phyloP scores from a whole-genome alignment of 805 yeast species.

The Wickerhamia fluorescens region DNA sequence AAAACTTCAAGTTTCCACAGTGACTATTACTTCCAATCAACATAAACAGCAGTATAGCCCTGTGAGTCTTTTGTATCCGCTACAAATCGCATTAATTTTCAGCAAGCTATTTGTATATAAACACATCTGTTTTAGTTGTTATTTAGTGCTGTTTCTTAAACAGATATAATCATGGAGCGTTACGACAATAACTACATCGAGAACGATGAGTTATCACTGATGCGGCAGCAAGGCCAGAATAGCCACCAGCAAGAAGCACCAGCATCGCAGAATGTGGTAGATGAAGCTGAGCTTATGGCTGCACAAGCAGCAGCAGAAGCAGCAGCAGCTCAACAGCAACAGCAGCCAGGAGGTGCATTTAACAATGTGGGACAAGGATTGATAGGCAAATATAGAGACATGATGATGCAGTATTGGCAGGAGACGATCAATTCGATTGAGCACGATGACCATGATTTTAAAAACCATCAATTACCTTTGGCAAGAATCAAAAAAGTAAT shows the following conservation, averaged over 20 bases:
- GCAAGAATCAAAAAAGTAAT: constrained; percentile 96
- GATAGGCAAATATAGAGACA: constrained; percentile 68
- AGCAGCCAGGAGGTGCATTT: constrained; percentile 59
- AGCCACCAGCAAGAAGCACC: constrained; percentile 3
- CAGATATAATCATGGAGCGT: constrained; percentile 16
- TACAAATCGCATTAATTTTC: too few relatives aligned
- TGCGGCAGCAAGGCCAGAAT: constrained; percentile 11
- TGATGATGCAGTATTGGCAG: constrained; percentile 97
- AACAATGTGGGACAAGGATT: constrained; percentile 91
- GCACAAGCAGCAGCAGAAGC: constrained; percentile 44
- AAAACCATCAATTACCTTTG: constrained; percentile 88
- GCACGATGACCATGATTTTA: constrained; percentile 82
- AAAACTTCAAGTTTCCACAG: too few relatives aligned
- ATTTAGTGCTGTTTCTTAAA: too few relatives aligned
- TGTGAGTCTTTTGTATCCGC: too few relatives aligned
- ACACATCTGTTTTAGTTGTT: too few relatives aligned
- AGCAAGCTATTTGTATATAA: too few relatives aligned
- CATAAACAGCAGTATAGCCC: too few relatives aligned
- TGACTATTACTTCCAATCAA: too few relatives aligned
- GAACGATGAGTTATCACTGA: constrained; percentile 16
- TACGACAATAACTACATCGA: constrained; percentile 25
- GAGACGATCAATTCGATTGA: constrained; percentile 88
- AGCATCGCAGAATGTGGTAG: constrained; percentile 9
- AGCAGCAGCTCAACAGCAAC: constrained; percentile 38
- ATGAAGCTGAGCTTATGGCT: constrained; percentile 28